Percentiles rank a stretch among this genome's conserved stretches.
Conservation (phyloP, 169 alveolate genomes). For the Cryptosporidium sp. region DNA sequence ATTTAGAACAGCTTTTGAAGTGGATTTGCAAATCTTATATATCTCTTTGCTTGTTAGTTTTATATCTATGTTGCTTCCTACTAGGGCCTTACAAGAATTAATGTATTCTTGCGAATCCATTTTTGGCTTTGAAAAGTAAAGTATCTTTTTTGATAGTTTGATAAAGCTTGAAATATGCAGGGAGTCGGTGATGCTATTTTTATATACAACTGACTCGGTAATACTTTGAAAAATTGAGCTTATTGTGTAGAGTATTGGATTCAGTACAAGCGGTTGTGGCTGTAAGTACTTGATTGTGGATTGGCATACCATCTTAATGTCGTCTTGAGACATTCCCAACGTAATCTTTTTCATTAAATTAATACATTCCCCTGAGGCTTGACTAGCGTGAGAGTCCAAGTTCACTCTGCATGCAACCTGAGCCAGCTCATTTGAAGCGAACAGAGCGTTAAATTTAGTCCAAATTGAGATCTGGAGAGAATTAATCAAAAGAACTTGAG, state of each 20-base stretch:
- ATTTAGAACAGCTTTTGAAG: background rate
- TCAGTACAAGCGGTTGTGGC: constrained; percentile 61
- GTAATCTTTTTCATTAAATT: constrained; percentile 24
- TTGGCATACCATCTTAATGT: constrained; percentile 20
- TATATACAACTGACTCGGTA: background rate
- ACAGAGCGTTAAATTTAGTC: constrained; percentile 28
- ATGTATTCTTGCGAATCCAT: constrained; percentile 35
- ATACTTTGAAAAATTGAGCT: constrained; percentile 21
- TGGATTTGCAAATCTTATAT: constrained; percentile 11
- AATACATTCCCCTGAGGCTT: constrained; percentile 52
- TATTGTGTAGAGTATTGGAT: constrained; percentile 52
- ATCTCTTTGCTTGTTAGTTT: background rate
- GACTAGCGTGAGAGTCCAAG: constrained; percentile 35
- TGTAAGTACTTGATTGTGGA: constrained; percentile 40
- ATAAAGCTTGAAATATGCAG: constrained; percentile 3
- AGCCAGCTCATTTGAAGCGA: constrained; percentile 59
- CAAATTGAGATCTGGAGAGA: constrained; percentile 46
- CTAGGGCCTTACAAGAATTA: constrained; percentile 26
- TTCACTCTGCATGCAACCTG: constrained; percentile 63
- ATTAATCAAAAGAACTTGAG: constrained; percentile 36
- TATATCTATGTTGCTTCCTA: background rate
- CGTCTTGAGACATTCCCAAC: constrained; percentile 1
- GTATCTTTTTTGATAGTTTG: constrained; percentile 19
- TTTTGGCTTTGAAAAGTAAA: constrained; percentile 27
- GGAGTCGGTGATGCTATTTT: background rate